Evolutionary conservation across 257 asterid genomes (phyloP), one percentile per base, ranked within the genome.

Genomic region (Solanum appendiculatum): DNA sequence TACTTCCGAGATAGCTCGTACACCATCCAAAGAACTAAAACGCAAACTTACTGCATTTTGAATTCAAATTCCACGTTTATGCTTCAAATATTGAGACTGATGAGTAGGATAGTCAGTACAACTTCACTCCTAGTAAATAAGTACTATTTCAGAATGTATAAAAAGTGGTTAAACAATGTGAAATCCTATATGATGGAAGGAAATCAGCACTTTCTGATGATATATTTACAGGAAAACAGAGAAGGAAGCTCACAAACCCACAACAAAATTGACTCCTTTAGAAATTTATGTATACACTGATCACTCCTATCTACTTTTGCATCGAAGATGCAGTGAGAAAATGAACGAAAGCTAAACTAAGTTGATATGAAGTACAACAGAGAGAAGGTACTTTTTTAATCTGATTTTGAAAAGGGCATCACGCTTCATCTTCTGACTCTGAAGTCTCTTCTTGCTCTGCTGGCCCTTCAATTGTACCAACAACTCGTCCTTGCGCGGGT

Each of bases 401-500:
- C 25, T 44, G 63, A 44, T 25, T 78, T 25, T 25, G 5, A 25
- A 27, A 31, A 80, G 25, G 6, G 68, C 44, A 81, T 81, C 69
- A 81, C 6, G 46, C 31, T 31, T 91, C 95, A 46, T 88, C 89
- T 20, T 92, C 95, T 11, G 93, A 90, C 37, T 91, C 97, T 74
- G 98, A 92, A 89, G 92, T 88, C 86, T 91, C 94, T 20, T 29
- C 85, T 80, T 46, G 85, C 11, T 80, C 69, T 6, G 40, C 85
- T 83, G 92, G 93, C 54, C 93, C 95, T 93, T 88, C 97, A 58
- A 92, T 89, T 75, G 93, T 87, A 66, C 90, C 88, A 85, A 70
- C 69, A n/a, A 9, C 89, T 63, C 75, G 94, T 36, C 91, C 89
- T 88, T 86, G 92, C 69, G 91, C 91, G 2, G 98, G 98, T 54